Evolutionary conservation across 2,329 filamentous ascomycete genomes (phyloP), one percentile per base, ranked within the genome.

Genomic region (Thielaviopsis populi): DNA sequence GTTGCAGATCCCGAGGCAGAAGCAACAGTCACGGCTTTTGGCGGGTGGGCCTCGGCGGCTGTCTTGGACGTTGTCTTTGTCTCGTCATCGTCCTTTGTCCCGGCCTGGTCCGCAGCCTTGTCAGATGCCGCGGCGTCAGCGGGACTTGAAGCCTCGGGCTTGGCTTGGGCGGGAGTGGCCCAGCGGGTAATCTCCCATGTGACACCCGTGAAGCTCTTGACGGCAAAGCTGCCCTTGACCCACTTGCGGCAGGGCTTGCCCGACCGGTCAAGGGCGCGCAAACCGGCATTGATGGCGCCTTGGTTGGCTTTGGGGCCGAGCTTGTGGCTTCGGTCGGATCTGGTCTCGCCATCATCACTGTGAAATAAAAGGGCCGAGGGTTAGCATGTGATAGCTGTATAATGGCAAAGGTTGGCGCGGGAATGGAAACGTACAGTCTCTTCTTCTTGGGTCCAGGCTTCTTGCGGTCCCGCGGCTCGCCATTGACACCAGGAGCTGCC

Each of bases 401-500:
- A 30, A 24, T 61, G 27, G 63, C 41, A 65, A 50, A 43, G 7
- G 50, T 41, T 37, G 37, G 87, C 91, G 77, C 46, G 3, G 46
- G 7, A 17, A 11, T 87, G 96, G 92, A 96, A 76, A 80, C 88
- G 42, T 46, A 66, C 64, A 66, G 86, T 68, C 88, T 86, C 78
- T 95, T 96, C 83, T 96, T 96, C 83, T 96, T 97, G 0, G 92
- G 92, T 6, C 92, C 92, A 6, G 94, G 92, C 77, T 95, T 95
- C 72, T 88, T 88, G 72, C 89, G 80, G 63, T 85, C 79, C 74
- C 88, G 91, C n/a, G 85, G 78, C 30, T 77, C 71, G 71, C 84
- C 79, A 75, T 88, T 87, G 65, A 78, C 79, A 63, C 79, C 83
- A 46, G 82, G 79, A 69, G 87, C 87, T 24, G 83, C 81, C 68